Percentiles rank a stretch among this genome's conserved stretches.
Conservation (phyloP, 148 eudicot genomes). For the Oxyria digyna region DNA sequence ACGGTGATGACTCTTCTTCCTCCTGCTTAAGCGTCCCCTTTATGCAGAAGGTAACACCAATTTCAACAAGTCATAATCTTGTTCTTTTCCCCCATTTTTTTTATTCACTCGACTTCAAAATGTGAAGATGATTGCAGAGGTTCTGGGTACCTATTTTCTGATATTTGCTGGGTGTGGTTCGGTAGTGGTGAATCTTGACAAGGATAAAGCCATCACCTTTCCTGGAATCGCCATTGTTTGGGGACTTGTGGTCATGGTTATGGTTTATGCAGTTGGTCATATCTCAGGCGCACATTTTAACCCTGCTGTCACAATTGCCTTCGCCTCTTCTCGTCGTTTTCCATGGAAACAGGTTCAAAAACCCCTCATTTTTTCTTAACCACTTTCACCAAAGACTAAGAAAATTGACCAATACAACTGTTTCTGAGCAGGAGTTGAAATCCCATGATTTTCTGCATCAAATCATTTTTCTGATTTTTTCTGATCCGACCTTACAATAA, state of each 20-base stretch:
- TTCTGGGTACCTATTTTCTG: conserved; percentile 70
- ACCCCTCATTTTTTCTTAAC: background rate
- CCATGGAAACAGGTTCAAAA: conserved; percentile 81
- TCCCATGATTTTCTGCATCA: background rate
- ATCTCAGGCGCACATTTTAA: conserved; percentile 97
- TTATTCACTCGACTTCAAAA: too few relatives aligned
- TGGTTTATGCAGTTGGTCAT: conserved; percentile 46
- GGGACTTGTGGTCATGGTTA: conserved; percentile 89
- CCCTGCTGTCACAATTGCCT: conserved; percentile 93
- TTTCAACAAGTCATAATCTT: too few relatives aligned
- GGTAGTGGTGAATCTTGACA: conserved; percentile 49
- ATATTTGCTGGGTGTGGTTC: conserved; percentile 82
- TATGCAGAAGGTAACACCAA: conserved; percentile 42
- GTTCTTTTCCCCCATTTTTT: too few relatives aligned
- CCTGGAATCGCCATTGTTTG: conserved; percentile 76
- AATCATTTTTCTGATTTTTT: background rate
- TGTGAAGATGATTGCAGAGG: conserved; percentile 56
- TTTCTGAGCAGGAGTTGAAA: background rate
- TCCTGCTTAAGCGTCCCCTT: conserved; percentile 32
- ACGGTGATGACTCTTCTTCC: conserved; percentile 12
- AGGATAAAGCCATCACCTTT: conserved; percentile 31
- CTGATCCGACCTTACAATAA: too few relatives aligned
- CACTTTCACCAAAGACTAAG: background rate
- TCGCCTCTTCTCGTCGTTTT: conserved; percentile 72
- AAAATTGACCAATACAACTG: background rate